A percentile compares a stretch with the other conserved stretches of the same genome.
Conservation (phyloP, 1,139 yeast species). For the Kodamaea plutei region DNA sequence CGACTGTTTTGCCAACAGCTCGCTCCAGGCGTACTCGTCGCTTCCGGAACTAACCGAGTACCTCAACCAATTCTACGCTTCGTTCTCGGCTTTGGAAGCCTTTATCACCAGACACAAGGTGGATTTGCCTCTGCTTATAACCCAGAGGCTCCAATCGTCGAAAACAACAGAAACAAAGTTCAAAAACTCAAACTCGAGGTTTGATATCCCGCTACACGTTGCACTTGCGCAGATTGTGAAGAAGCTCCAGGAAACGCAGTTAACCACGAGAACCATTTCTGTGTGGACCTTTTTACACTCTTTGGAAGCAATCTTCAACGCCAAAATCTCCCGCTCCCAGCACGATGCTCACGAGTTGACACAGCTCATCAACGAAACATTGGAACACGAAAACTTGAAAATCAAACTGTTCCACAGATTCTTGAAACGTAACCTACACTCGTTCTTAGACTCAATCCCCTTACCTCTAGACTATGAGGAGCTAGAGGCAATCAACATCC, state of each 20-base stretch:
- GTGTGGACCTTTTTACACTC: conserved; percentile 77
- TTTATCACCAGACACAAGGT: conserved; percentile 23
- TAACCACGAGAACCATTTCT: conserved; percentile 52
- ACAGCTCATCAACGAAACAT: conserved; percentile 72
- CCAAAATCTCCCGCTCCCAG: conserved; percentile 75
- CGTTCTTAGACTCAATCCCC: conserved; percentile 8
- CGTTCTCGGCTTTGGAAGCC: conserved; percentile 25
- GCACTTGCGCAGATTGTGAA: conserved; percentile 53
- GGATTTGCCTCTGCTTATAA: conserved; percentile 19
- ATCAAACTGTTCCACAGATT: conserved; percentile 30
- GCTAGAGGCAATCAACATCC: conserved; percentile 33
- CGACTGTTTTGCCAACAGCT: conserved; percentile 93
- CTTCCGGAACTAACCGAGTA: conserved; percentile 62
- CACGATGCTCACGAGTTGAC: conserved; percentile 95
- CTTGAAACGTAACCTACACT: conserved; percentile 10
- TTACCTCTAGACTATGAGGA: conserved; percentile 14
- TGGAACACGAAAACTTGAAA: conserved; percentile 60
- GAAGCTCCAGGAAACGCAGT: conserved; percentile 61
- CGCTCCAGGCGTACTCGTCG: conserved; percentile 78
- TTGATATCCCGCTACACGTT: conserved; percentile 49
- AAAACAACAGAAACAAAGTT: conserved; percentile 10
- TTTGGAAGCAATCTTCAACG: conserved; percentile 71
- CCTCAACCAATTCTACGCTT: conserved; percentile 41
- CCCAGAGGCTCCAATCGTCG: conserved; percentile 6
- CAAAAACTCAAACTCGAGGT: conserved; percentile 20